Evolutionary conservation across 805 yeast genomes (phyloP), one percentile per base, ranked within the genome.

Genomic region (Tetrapisispora pingtungensis): DNA sequence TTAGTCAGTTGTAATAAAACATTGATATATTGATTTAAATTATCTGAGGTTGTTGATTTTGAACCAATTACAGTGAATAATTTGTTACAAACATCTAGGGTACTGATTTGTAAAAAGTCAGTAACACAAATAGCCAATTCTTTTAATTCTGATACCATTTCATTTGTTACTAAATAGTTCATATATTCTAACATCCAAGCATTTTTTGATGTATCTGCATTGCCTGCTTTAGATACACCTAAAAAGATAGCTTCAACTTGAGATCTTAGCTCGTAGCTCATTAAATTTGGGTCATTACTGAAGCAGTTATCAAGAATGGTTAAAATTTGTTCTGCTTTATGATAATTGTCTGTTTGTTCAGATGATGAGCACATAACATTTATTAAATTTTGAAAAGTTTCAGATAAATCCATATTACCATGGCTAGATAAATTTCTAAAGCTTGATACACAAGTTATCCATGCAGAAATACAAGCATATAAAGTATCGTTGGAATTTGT

Each of bases 1-100:
- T 73, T 70, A 0, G 88, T 76, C 41, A 84, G 56, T 42, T 68
- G 68, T 15, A 80, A 47, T 17, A 82, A 58, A 22, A 75, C 68
- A 17, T 72, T 66, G 14, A 82, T 61, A 42, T 75, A 70, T 14
- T 62, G 61, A 35, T 68, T 56, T 10, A 53, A 41, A 18, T 46
- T 44, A 13, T 44, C 42, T 1, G 41, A 22, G 19, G 39, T 33
- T 7, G 46, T 42, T n/a, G 42, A 42, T n/a, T 48, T 37, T 17
- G 40, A 43, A 1, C 46, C 34, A 12, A 56, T 44, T 20, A 42
- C 51, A 3, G 64, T 54, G 44, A 62, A 62, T 18, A 62, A 45
- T 41, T 61, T 60, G 46, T 62, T 62, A 51, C 65, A 59, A 27
- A 60, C 56, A 46, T 56, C 59, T 36, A 61, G 39, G 8, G 58